Evolutionary conservation across 305 asterid genomes (phyloP), one percentile per base, ranked within the genome.

Genomic region (Euphrasia arctica): DNA sequence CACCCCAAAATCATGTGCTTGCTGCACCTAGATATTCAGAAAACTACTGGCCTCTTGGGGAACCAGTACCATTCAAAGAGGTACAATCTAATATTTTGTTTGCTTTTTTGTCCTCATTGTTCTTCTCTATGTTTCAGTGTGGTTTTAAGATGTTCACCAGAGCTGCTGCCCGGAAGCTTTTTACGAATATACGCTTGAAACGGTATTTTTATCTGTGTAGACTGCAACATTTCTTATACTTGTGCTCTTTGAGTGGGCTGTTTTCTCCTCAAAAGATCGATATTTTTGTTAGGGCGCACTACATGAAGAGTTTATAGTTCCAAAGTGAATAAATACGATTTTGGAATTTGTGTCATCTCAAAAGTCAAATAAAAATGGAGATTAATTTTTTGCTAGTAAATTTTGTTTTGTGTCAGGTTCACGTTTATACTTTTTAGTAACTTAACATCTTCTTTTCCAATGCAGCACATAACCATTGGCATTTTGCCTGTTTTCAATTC

Each of bases 101-200:
- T 6, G n/a, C 64, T 22, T 28, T 54, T 54, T 54, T 59, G 70
- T 72, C 43, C 45, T 56, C 58, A 11, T 56, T 54, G 28, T 13
- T 64, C 39, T 41, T 66, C 45, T 62, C 31, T 18, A 54, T 68
- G 47, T 75, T 75, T 68, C 91, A 92, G 98, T 92, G 98, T 77
- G 98, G 97, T 60, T 92, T 92, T 79, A 92, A 92, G 82, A 92
- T 92, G 98, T 92, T 92, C 74, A 90, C 96, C 25, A 83, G 97
- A 82, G 87, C 97, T 81, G 98, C 98, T 69, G 97, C 96, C 31
- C 73, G 90, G 76, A 92, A 86, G 83, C 98, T 92, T 71, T 92
- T 90, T 79, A 73, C 72, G 0, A 92, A 90, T 68, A 83, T 86
- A 70, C 96, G 94, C 77, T 84, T 92, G 83, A 82, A 87, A 86